Percentiles rank a stretch among this genome's conserved stretches.
These are phyloP conservation scores for Dillenia turbinata DNA, from an alignment of 164 flowering plant genomes.

Conservation along the genomic window DNA sequence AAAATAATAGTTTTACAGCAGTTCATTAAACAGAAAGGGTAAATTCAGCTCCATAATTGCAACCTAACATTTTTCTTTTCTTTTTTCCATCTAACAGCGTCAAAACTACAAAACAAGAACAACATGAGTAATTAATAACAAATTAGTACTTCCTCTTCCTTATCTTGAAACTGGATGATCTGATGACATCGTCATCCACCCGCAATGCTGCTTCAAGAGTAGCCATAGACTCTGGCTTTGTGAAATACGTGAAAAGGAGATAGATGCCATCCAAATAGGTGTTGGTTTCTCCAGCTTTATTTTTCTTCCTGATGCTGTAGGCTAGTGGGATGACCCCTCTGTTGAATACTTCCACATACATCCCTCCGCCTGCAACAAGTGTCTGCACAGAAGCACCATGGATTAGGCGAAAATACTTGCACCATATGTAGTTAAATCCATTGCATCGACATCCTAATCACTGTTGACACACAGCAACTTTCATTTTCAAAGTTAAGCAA, in stretches of 20 bases:
- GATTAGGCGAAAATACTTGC: not conserved
- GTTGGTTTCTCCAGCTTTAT: conserved; percentile 85
- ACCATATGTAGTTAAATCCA: not conserved
- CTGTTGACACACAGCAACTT: not conserved
- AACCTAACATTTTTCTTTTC: too few species aligned
- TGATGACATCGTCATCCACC: conserved; percentile 70
- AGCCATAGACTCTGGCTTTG: conserved; percentile 67
- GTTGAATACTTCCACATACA: conserved; percentile 94
- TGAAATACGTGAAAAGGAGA: conserved; percentile 90
- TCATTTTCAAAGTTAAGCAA: too few species aligned
- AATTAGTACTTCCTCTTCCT: conserved; percentile 57
- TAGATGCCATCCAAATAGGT: conserved; percentile 93
- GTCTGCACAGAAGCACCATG: conserved; percentile 39
- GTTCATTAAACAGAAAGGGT: too few species aligned
- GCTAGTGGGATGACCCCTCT: conserved; percentile 93
- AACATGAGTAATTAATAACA: too few species aligned
- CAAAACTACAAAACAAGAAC: too few species aligned
- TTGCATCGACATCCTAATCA: not conserved
- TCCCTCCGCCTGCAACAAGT: conserved; percentile 95
- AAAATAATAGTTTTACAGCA: too few species aligned
- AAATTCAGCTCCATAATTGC: too few species aligned
- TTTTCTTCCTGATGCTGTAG: conserved; percentile 78
- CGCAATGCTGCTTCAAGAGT: conserved; percentile 45
- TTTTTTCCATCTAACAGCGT: too few species aligned
- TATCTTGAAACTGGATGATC: conserved; percentile 73